Evolutionary conservation across 345 rosid species (phyloP).

Genomic region (Syzygium aqueum): DNA sequence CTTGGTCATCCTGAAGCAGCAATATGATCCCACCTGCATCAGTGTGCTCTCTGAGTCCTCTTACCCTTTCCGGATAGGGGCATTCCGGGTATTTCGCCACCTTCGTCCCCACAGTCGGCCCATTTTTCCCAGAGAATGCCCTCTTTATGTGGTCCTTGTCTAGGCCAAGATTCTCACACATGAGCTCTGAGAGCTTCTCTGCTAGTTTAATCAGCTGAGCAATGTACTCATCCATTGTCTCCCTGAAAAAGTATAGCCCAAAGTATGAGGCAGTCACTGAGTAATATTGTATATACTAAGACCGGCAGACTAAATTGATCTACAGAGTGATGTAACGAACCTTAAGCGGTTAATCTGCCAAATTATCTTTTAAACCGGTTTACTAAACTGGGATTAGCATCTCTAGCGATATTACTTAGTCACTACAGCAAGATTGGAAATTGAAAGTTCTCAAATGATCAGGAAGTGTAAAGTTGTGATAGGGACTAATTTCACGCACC

Average conservation of each 20-base stretch:
- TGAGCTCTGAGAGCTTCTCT: conserved; percentile 56
- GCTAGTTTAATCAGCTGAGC: conserved; percentile 49
- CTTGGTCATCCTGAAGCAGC: conserved; percentile 76
- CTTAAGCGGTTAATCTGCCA: not conserved
- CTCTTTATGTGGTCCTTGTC: conserved; percentile 35
- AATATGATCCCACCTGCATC: conserved; percentile 92
- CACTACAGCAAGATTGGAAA: not conserved
- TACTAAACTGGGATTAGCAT: conserved; percentile 13
- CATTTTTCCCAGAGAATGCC: conserved; percentile 47
- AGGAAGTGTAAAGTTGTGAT: not conserved
- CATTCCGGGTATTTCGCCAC: conserved; percentile 81
- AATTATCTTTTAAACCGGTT: not conserved
- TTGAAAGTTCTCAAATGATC: not conserved
- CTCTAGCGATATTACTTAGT: not conserved
- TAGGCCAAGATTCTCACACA: conserved; percentile 72
- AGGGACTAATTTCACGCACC: conserved; percentile 20
- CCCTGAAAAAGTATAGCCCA: conserved; percentile 16
- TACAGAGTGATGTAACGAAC: not conserved
- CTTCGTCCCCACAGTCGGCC: conserved; percentile 81
- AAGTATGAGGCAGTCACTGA: not conserved
- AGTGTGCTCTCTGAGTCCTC: conserved; percentile 82
- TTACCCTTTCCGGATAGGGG: conserved; percentile 58
- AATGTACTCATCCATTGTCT: conserved; percentile 66
- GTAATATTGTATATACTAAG: not conserved
- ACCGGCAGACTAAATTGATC: not conserved